A percentile compares a stretch with the other conserved stretches of the same genome.
phyloP scores from a whole-genome alignment of 352 stramenopile genomes.

The Pseudoperonospora humuli region DNA sequence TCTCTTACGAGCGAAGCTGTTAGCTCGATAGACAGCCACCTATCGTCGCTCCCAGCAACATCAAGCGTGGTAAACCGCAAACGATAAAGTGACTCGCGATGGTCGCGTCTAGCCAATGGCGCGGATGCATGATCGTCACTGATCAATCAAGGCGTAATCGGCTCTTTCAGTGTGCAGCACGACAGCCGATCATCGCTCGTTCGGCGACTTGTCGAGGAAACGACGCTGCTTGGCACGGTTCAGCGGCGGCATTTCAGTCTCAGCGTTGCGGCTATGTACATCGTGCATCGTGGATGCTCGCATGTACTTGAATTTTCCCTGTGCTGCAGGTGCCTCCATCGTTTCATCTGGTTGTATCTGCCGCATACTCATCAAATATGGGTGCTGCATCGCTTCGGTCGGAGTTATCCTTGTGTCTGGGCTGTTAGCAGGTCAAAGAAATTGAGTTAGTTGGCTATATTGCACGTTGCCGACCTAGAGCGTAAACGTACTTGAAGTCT shows the following conservation, averaged over 20 bases:
- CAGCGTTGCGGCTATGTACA: constrained; percentile 23
- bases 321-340: constrained; percentile 24
- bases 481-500: constrained; percentile 82
- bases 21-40: not conserved
- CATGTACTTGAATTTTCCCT: constrained; percentile 47
- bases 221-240: constrained; percentile 42
- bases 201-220: constrained; percentile 32
- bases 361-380: constrained; percentile 76
- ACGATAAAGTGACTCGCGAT: not conserved
- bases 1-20: not conserved
- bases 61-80: not conserved
- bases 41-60: constrained; percentile 3
- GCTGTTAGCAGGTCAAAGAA: constrained; percentile 19
- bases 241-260: constrained; percentile 27
- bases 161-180: constrained; percentile 2
- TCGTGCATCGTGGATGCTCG: constrained; percentile 34
- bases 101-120: not conserved
- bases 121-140: not conserved
- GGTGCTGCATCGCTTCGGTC: constrained; percentile 88
- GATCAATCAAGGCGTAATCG: not conserved
- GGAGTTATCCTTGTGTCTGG: constrained; percentile 88
- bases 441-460: constrained; percentile 2
- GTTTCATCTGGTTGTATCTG: constrained; percentile 31
- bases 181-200: constrained; percentile 28
- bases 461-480: not conserved